Percentiles rank a stretch among this genome's conserved stretches.
These are phyloP conservation scores for Lophium mytilinum DNA, from an alignment of 495 filamentous ascomycete genomes.

Conservation along the genomic window DNA sequence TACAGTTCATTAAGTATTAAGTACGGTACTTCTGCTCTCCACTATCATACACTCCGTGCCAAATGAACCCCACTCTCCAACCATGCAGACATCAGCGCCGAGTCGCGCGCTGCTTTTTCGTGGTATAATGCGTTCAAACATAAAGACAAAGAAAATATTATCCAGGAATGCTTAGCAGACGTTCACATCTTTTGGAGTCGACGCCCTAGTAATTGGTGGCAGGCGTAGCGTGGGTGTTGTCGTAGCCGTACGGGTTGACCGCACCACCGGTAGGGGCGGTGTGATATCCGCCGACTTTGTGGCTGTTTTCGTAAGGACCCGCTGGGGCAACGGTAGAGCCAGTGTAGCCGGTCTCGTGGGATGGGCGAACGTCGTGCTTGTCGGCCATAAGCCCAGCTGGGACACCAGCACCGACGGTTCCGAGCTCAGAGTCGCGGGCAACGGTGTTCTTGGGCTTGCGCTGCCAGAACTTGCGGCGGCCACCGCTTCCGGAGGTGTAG, in stretches of 20 bases:
- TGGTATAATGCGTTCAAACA: neutral
- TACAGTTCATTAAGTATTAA: neutral
- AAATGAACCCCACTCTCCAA: neutral
- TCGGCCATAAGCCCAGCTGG: conserved; percentile 11
- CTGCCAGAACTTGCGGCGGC: conserved; percentile 44
- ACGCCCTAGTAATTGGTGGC: neutral
- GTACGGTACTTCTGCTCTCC: neutral
- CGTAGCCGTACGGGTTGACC: neutral
- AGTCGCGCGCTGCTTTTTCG: neutral
- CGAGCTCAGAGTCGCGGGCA: conserved; percentile 22
- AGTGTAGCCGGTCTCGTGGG: conserved; percentile 32
- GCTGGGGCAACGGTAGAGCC: conserved; percentile 27
- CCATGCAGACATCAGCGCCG: neutral
- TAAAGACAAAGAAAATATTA: neutral
- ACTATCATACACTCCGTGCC: neutral
- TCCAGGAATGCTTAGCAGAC: neutral
- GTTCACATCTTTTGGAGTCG: too few species aligned
- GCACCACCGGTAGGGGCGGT: conserved; percentile 21
- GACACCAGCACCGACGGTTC: conserved; percentile 18
- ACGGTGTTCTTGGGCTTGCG: conserved; percentile 32
- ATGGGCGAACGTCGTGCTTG: conserved; percentile 25
- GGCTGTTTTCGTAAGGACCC: conserved; percentile 8
- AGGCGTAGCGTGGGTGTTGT: neutral
- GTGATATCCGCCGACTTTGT: conserved; percentile 26
- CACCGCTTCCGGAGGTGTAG: conserved; percentile 63